Base-by-base conservation (phyloP, 305 asterid genomes). In the Solanum hybrid region DNA sequence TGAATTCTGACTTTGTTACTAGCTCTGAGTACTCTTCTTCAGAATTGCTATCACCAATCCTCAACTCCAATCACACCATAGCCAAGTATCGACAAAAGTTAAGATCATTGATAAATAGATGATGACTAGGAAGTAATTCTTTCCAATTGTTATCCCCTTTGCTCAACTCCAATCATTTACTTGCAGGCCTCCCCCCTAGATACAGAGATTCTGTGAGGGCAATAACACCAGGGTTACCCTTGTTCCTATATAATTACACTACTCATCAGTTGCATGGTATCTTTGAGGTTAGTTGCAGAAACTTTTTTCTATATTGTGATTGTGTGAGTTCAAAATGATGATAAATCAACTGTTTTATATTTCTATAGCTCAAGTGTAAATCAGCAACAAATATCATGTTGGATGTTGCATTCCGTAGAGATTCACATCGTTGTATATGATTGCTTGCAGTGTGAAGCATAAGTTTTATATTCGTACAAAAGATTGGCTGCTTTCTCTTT, bases 161-260 rank as follows among this genome's bases (percentile, higher is more conserved):
- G 27, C 66, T 82, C 36, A 82, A 42, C 86, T 82, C 37, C 27
- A 27, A 82, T 82, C 60, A 64, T 71, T 88, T 16, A 76, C 90
- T 90, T 91, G 92, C 91, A 97, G 99, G 99, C 86, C 89, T 97
- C 88, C 99, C 99, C 51, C 98, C 99, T 29, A 94, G 99, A 89
- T 97, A 96, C 91, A 93, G 98, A 90, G 99, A 97, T 91, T 96
- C 99, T 24, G 99, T 97, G 91, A 95, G 98, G 93, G 99, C 98
- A 88, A 96, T 97, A 88, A 97, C 98, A 17, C 99, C 99, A 27
- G 99, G 98, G 88, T 94, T 97, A 89, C 99, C 99, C 79, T 91
- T 97, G 88, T 97, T 97, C 91, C 98, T 97, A 85, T 97, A 97
- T 92, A 97, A 96, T 75, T 97, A 96, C 89, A 97, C 99, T 87